Conservation (phyloP, 202 grass and related monocot species). For the Setaria viridis region DNA sequence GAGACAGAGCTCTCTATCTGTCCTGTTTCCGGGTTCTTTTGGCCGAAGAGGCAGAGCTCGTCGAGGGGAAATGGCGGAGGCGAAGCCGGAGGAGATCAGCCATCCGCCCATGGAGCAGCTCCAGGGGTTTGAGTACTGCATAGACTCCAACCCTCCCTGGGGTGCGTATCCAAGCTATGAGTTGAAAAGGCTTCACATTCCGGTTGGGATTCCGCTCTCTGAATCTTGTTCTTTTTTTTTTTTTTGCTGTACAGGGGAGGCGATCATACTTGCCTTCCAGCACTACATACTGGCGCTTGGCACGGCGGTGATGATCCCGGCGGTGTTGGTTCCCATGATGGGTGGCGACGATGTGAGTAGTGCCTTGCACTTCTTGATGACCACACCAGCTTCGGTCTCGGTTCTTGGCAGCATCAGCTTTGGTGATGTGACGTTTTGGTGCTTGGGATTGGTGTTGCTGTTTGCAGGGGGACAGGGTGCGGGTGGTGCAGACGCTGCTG, state of each 20-base stretch:
- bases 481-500: slow-evolving; percentile 95
- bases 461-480: slow-evolving; percentile 87
- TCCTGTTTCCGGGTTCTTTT: slow-evolving; percentile 28
- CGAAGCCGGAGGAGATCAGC: slow-evolving; percentile 80
- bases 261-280: slow-evolving; percentile 92
- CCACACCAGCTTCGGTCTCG: not conserved
- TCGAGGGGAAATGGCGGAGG: slow-evolving; percentile 59
- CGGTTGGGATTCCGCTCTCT: slow-evolving; percentile 34
- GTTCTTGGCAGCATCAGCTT: not conserved
- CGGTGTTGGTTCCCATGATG: slow-evolving; percentile 90
- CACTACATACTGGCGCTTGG: slow-evolving; percentile 95
- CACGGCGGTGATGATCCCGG: slow-evolving; percentile 95
- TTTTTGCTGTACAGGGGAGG: slow-evolving; percentile 65
- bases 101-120: slow-evolving; percentile 98
- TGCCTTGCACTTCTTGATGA: not conserved
- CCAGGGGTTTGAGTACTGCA: slow-evolving; percentile 97
- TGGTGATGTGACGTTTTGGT: slow-evolving; percentile 24
- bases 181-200: not conserved
- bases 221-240: not conserved
- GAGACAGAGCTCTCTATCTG: not conserved
- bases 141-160: slow-evolving; percentile 96
- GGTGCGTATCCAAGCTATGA: slow-evolving; percentile 55
- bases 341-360: slow-evolving; percentile 85
- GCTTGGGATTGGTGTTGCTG: not conserved
- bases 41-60: not conserved